A percentile compares a stretch with the other conserved stretches of the same genome.
phyloP scores from a whole-genome alignment of 2,329 filamentous ascomycete species.

The Fusarium nygamai region DNA sequence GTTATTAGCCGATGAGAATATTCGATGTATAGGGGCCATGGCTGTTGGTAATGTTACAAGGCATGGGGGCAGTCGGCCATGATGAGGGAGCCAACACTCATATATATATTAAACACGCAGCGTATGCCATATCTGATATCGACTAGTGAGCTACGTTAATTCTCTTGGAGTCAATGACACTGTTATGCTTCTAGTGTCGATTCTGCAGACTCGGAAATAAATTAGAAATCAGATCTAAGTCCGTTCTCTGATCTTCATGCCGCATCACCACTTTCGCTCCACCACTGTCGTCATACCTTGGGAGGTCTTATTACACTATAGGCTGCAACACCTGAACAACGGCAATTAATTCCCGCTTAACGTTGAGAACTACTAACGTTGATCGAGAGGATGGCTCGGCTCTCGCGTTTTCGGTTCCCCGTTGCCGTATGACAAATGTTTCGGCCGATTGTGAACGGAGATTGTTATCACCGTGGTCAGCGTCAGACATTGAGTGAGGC shows the following conservation, averaged over 20 bases:
- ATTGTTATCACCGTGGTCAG: not conserved
- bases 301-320: constrained; percentile 9
- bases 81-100: not conserved
- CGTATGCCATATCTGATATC: not conserved
- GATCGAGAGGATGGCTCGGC: not conserved
- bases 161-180: constrained; percentile 10
- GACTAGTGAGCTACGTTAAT: not conserved
- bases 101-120: not conserved
- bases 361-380: not conserved
- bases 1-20: constrained; percentile 22
- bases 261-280: constrained; percentile 12
- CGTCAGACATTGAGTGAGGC: not conserved
- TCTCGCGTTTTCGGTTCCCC: constrained; percentile 10
- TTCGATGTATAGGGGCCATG: constrained; percentile 24
- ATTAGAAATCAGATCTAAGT: constrained; percentile 15
- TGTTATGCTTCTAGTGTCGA: not conserved
- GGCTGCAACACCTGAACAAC: not conserved
- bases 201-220: constrained; percentile 1
- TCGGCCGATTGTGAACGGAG: not conserved
- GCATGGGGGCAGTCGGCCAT: not conserved
- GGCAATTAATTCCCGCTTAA: not conserved
- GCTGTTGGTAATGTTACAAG: not conserved
- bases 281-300: constrained; percentile 21
- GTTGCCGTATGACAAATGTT: constrained; percentile 17
- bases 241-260: constrained; percentile 15